Base-by-base conservation (phyloP, 148 eudicot species). In the Silene latifolia region DNA sequence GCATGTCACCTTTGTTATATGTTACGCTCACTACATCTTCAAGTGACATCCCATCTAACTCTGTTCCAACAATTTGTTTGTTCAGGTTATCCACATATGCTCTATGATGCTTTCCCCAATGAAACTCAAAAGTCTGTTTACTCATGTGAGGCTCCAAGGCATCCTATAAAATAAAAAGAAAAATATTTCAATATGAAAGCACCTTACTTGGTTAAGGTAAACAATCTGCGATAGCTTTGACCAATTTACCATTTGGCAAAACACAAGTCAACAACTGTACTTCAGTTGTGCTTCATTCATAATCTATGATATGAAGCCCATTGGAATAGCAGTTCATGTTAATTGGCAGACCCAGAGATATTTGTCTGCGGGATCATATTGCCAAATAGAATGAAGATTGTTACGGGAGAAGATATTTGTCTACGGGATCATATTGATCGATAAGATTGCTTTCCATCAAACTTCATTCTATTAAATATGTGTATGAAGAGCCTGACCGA, bases 61-160 rank as follows among this genome's bases (percentile, higher is more conserved):
- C 93, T 20, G 97, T 90, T 56, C 97, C 99, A 67, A 83, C 96
- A 73, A 89, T 82, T 78, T 92, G 98, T 85, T 90, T 89, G 90
- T 95, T 95, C 77, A 95, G 82, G 84, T 95, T 92, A 13, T 89
- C 96, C 65, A 93, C 98, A 75, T 93, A 93, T 59, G 86, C 84
- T 75, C 85, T 86, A 64, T 90, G 96, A 83, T 93, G 98, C 84
- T 87, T 91, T 7, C 96, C 96, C 96, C 98, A 93, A 72, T 90
- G 98, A 76, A 79, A 90, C 67, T 93, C 96, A 73, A 93, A 78
- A 21, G 98, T 89, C 56, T 82, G 72, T 63, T 88, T 86, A 83
- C 90, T 90, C 96, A 93, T 93, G 81, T 90, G 88, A 70, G 96
- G 96, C 81, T 90, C 96, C 89, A 93, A 68, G 27, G 96, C 92